Evolutionary conservation across 768 basidiomycete species (phyloP), one percentile per base, ranked within the genome.

Genomic region (Sistotremastrum suecicum): DNA sequence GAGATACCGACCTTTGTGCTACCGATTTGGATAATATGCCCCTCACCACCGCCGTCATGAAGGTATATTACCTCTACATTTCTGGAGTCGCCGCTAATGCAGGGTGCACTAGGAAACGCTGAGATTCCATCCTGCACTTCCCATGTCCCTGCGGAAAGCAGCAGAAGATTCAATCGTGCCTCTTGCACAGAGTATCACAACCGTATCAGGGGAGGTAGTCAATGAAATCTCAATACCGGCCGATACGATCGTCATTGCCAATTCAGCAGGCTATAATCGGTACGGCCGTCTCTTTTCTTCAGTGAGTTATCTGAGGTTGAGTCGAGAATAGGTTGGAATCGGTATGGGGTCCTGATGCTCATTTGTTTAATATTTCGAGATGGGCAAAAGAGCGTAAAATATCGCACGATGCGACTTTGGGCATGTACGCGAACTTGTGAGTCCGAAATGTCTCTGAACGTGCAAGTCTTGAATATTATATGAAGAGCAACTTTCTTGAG

Each of bases 261-360:
- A 76, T 6, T 68, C 76, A 35, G 67, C 69, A 20, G 73, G 65
- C 2, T 76, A 77, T 49, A 72, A 79, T 48, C 67, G 73, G 77
- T 73, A 34, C 39, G 53, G 34, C 2, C 1, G 1, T 20, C 20
- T 20, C 20, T 20, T 20, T 20, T 20, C 20, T 20, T 20, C 20
- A 1, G 20, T 20, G 20, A 2, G 20, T 1, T 20, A 20, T 20
- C 20, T 20, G 20, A 20, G 20, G 20, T 20, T 20, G 20, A 20
- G 1, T 20, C 2, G 20, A 20, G 20, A 20, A 20, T 2, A 20
- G 20, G 20, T 20, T 20, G 20, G 20, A 20, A 20, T 20, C 20
- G 20, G 20, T 20, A 20, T 20, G 20, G 20, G 20, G 20, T 20
- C 20, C 20, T 20, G 20, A 20, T 20, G 20, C 20, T 20, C 20